Base-by-base conservation (phyloP, 2,329 filamentous ascomycete genomes). In the Aspergillus calidoustus region DNA sequence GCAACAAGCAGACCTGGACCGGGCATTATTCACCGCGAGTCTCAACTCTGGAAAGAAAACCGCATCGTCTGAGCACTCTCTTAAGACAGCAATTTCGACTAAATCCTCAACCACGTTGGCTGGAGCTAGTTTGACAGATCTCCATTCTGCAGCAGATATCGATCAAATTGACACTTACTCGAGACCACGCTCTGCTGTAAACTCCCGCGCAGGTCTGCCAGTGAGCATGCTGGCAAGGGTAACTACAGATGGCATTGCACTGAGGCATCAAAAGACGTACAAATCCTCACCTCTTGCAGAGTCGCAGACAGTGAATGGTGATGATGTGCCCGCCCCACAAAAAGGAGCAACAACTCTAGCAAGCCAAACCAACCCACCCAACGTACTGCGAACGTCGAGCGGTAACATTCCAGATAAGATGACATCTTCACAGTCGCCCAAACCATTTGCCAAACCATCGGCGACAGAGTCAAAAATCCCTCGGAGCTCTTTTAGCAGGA, bases 211-310 rank as follows among this genome's bases (percentile, higher is more conserved):
- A 28, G 53, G 43, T 11, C 31, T 50, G 11, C 22, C 53, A 25
- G 59, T 23, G 34, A 38, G n/a, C 19, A 38, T 43, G n/a, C 38
- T 55, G 11, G 23, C 30, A 23, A 60, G 60, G 55, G 23, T 44
- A 15, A 41, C 57, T 13, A 52, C 46, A 22, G 65, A 69, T 9
- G 49, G 46, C 5, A 55, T 54, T 38, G 30, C 54, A 17, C 66
- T 62, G 50, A 63, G 60, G 22, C 56, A 61, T 9, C 60, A 71
- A 48, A 69, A 64, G 41, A 62, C 48, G 13, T 75, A 75, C 63
- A 73, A 69, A 52, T 74, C 74, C 7, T 77, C 75, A 13, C 74
- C 74, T 23, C 68, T 77, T 30, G 66, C 74, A 8, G 66, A 66
- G 46, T 68, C 70, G 15, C 63, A 71, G 43, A 66, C 66, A 23